Conservation (phyloP, 495 filamentous ascomycete genomes). For the Bacidia rubella region DNA sequence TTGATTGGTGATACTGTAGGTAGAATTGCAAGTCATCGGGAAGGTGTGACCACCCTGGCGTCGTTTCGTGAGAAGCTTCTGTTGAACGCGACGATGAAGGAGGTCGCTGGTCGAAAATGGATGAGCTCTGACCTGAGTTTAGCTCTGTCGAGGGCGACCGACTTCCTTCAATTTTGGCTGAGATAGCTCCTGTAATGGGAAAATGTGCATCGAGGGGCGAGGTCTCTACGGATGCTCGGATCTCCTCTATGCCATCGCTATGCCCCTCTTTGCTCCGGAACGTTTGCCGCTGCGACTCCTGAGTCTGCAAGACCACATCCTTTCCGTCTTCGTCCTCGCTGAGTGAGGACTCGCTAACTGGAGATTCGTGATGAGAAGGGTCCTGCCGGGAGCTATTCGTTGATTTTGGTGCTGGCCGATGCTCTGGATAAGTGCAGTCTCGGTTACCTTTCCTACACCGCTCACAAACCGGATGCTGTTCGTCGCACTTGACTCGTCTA, state of each 20-base stretch:
- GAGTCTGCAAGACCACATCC: no score
- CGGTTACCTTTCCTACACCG: conserved; percentile 74
- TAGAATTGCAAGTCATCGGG: conserved; percentile 59
- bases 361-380: conserved; percentile 29
- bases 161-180: conserved; percentile 26
- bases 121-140: conserved; percentile 9
- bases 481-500: conserved; percentile 89
- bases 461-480: conserved; percentile 75
- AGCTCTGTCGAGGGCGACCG: conserved; percentile 34
- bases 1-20: conserved; percentile 60
- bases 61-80: conserved; percentile 9
- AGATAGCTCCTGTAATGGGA: background rate
- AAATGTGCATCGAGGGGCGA: background rate
- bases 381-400: conserved; percentile 30
- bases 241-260: no score
- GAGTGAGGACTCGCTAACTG: conserved; percentile 32
- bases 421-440: conserved; percentile 71
- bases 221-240: background rate
- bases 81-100: conserved; percentile 12
- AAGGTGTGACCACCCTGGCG: conserved; percentile 23
- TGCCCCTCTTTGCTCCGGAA: no score
- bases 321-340: conserved; percentile 28
- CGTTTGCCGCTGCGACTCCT: background rate
- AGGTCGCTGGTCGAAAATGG: conserved; percentile 1
- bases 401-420: conserved; percentile 33